Evolutionary conservation across 768 basidiomycete species (phyloP), one percentile per base, ranked within the genome.

Genomic region (Astraeus odoratus): DNA sequence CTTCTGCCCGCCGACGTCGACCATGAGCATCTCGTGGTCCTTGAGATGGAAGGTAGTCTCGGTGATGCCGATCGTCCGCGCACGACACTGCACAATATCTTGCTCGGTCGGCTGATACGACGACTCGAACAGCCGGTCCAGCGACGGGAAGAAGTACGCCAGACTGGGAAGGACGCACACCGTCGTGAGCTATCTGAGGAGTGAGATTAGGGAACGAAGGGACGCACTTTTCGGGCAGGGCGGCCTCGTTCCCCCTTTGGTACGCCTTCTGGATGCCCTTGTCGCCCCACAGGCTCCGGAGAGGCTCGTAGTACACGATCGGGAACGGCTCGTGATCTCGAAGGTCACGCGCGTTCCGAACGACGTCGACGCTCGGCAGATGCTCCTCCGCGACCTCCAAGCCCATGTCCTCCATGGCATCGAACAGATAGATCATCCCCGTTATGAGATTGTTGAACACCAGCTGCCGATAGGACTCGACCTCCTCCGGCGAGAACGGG

Each of bases 1-100:
- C 73, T 94, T 90, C 70, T 96, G 93, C 5, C 93, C 93, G 23
- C 86, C 86, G 27, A 87, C 93, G 57, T 96, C 93, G 45, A 96
- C 86, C 84, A 97, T 89, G 44, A 91, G 72, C 81, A 92, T 82
- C 53, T 88, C 83, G 46, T 89, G 83, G 34, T 83, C 85, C 52
- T 76, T 72, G 44, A 93, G 72, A 35, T 73, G 70, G 67, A 96
- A 95, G 15, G 80, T 77, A 1, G 91, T 95, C 65, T 91, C 88
- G 7, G 85, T 89, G 57, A 93, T 92, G 16, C 92, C 93, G 13
- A 89, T 91, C 19, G 93, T 94, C 46, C 91, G 81, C 30, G 86
- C 87, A 43, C 91, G 75, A 47, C 83, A 81, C 33, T 81, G 83
- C 23, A 97, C 78, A 52, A 95, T 94, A 59, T 95, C 93, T 56